Base-by-base conservation (phyloP, 2,329 filamentous ascomycete species). In the Phaeomoniella chlamydospora region DNA sequence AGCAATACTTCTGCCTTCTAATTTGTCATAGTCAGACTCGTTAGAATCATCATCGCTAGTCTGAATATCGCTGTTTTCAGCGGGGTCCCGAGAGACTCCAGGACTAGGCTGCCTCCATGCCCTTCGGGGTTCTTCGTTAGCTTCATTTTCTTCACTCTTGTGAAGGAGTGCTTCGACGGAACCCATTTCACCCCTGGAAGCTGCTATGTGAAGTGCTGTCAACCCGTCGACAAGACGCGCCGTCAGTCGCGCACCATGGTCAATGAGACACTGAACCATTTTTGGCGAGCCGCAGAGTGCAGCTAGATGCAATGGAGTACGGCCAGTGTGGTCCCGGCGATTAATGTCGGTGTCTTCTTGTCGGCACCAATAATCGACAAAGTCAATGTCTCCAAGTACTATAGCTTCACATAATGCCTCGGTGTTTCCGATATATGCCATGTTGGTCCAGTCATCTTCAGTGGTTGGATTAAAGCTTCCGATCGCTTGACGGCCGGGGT, bases 381-480 rank as follows among this genome's bases (percentile, higher is more conserved):
- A 69, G 26, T 82, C 75, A 3, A 79, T 45, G 52, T 92, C 77
- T 2, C 70, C 64, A 45, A 86, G 76, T 3, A 87, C 74, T 39
- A 93, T 92, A 1, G 81, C 84, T 49, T 86, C 79, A 48, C 82
- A 92, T 2, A 93, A 65, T 12, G 71, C 66, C 26, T 74, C 75
- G 1, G 82, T 87, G 44, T 86, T 82, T 9, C 83, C 81, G 22
- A 92, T 69, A 45, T 92, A 93, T 0, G 84, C 83, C 83, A 92
- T 90, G 44, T 87, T 81, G 1, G 84, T 90, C 82, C 84, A 92
- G 49, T 90, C 83, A 35, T 83, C 69, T 30, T 84, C 76, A 0
- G 80, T 87, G 26, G 88, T 66, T 0, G 84, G 85, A 46, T 90
- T 80, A 59, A 92, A 92, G 30, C 68, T 74, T 16, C 74, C 74